phyloP scores from a whole-genome alignment of 2,329 filamentous ascomycete species.

The Orbilia oligospora region DNA sequence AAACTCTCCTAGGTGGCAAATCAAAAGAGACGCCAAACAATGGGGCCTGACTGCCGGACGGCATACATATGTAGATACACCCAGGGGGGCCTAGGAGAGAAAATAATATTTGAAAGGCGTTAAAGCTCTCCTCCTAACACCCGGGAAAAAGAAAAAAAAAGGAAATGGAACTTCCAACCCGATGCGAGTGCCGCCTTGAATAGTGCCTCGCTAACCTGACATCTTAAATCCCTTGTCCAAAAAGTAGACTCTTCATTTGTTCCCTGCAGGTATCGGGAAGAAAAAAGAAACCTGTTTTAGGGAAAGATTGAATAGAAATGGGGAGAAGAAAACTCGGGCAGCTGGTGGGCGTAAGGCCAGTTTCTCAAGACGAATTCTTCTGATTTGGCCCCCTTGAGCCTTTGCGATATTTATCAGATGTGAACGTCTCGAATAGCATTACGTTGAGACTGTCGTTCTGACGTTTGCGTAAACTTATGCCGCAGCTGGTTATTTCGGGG shows the following conservation, averaged over 20 bases:
- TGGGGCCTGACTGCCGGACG: conserved; percentile 2
- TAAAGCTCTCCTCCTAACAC: neutral
- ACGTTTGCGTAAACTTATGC: neutral
- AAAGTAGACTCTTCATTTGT: conserved; percentile 15
- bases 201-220: conserved; percentile 5
- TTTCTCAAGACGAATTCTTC: neutral
- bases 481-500: conserved; percentile 6
- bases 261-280: neutral
- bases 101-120: neutral
- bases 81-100: neutral
- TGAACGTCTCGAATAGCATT: neutral
- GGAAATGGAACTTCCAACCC: neutral
- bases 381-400: neutral
- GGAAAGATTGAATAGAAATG: neutral
- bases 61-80: neutral
- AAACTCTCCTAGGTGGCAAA: neutral
- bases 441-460: neutral
- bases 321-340: neutral
- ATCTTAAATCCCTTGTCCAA: neutral
- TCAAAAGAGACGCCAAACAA: neutral
- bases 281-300: neutral
- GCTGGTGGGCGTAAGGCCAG: neutral
- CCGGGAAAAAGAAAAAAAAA: neutral
- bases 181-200: conserved; percentile 16
- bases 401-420: conserved; percentile 4